Evolutionary conservation across 371 early-diverging fungal genomes (phyloP), one percentile per base, ranked within the genome.

Genomic region (Mucor indicus): DNA sequence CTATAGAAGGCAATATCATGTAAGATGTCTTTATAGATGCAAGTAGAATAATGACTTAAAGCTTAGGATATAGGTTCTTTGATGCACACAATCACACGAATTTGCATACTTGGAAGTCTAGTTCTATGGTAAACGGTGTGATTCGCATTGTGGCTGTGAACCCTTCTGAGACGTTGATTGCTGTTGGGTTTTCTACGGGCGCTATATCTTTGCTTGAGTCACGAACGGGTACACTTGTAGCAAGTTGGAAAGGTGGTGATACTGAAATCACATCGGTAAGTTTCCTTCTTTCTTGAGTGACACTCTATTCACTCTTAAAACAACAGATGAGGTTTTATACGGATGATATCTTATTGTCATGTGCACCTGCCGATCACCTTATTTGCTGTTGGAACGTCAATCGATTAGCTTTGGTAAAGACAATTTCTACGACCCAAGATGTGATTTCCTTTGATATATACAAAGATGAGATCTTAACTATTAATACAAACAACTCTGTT

Each of bases 331-430:
- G 71, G 50, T 84, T 84, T 37, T 81, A 81, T 44, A 71, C 81
- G 8, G 74, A 81, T 30, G 81, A 81, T 46, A 45, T 79, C 16
- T 57, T 84, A 11, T 66, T 84, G 22, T 76, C 81, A 4, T 80
- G 80, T 46, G 84, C 84, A 8, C 67, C 81, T 1, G 78, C 80
- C n/a, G 84, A 84, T 48, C 80, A 84, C 45, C 57, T 72, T 31
- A 74, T 84, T 32, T 84, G 77, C 33, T 73, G 83, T 23, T 84
- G 85, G 85, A 75, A 81, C 35, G 79, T 77, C 7, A 73, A 69
- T 37, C 66, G 75, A 2, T 49, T 75, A 25, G 62, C 74, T 12
- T 60, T 84, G 20, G 72, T 80, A 6, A 84, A 84, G 53, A 82
- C 79, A 3, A 81, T 84, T 35, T 60, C 73, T 6, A 75, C 78